Base-by-base conservation (phyloP, 768 basidiomycete genomes). In the Boletus rufocinnamomeus region DNA sequence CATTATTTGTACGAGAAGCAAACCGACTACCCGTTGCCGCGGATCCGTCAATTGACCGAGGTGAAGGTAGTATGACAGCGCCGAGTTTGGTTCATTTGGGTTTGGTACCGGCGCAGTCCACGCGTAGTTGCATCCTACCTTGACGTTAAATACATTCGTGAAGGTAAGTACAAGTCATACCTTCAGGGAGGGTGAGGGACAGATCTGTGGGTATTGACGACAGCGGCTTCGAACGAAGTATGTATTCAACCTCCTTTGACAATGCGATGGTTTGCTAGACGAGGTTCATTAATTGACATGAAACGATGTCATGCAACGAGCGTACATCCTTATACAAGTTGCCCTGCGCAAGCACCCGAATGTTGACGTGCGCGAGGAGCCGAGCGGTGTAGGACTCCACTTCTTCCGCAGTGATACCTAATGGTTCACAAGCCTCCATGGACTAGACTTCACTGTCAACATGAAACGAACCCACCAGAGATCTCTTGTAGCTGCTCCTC, bases 41-140 rank as follows among this genome's bases (percentile, higher is more conserved):
- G 84, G 80, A 68, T 95, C 84, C 8, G 77, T 76, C 34, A 85
- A 69, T 40, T 85, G 79, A 13, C 95, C 95, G 59, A 91, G 80
- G 66, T 93, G 87, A 56, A 91, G 75, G 71, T 89, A 94, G 76
- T 97, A 98, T 4, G 89, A 87, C 52, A 98, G 69, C 2, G 89
- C 83, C 7, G 89, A 92, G 75, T 98, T 99, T 50, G 87, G 77
- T 73, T 99, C 89, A 64, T 91, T 86, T 3, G 85, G 81, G 71
- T 98, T 98, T 5, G 86, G 85, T 27, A 96, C 83, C 2, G 80
- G 79, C 3, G 82, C 66, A 8, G 84, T 78, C 80, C 85, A 88
- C 53, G 87, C 79, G 64, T 80, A 81, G 68, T 94, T 88, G 46
- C 83, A 86, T 6, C 81, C 94, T 95, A 66, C 13, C 27, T 49